Base-by-base conservation (phyloP, 2,329 filamentous ascomycete species). In the Cordyceps farinosa region DNA sequence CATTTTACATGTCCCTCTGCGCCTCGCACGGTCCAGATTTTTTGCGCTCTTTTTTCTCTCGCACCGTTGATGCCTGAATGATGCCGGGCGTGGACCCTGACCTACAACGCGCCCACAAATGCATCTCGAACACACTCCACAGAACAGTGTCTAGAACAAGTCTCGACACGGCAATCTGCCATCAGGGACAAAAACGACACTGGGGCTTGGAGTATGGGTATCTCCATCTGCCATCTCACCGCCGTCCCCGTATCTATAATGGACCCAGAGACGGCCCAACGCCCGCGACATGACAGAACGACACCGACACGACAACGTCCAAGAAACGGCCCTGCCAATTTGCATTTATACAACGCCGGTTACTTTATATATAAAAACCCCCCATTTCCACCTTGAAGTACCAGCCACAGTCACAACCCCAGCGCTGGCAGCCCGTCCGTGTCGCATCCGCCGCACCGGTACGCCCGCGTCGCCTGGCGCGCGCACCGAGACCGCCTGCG, bases 81-180 rank as follows among this genome's bases (percentile, higher is more conserved):
- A 15, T 30, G 22, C 30, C 13, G 22, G 22, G 32, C 56, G 13
- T 50, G 56, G 56, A 50, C 34, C 32, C 45, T 40, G n/a, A 13
- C n/a, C 42, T n/a, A 7, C 17, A 34, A 9, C 38, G 53, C 22
- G 34, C 9, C 45, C 15, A 40, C 56, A 45, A 22, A 22, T 59
- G 56, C 44, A 59, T 59, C 44, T 59, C 34, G 22, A n/a, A 1
- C 32, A 29, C 50, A 29, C 56, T 50, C 56, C 56, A 59, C 56
- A 48, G 40, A 40, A 7, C 22, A 10, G 22, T 50, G 56, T 45
- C 56, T 59, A 59, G 56, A 59, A 59, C 50, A 15, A 22, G 17
- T 38, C 8, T 30, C 32, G 32, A 48, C 32, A 50, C 44, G 38
- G 22, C 22, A 22, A 40, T 40, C 2, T 40, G 38, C 38, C 38